These are phyloP conservation scores for Aspergillus hiratsukae DNA, from an alignment of 2,329 filamentous ascomycete genomes.

Conservation along the genomic window DNA sequence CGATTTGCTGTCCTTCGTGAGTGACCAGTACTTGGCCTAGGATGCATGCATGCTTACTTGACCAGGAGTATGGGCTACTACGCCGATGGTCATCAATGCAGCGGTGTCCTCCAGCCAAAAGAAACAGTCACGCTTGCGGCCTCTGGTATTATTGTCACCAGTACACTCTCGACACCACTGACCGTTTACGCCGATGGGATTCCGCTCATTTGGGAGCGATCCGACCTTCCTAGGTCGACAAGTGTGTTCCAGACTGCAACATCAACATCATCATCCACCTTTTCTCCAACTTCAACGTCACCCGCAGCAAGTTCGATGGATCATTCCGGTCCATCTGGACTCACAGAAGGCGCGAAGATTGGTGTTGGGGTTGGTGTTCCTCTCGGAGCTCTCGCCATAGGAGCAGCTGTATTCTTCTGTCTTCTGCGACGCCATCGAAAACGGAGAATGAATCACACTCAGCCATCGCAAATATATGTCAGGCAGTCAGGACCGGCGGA, in stretches of 20 bases:
- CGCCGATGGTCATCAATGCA: background rate
- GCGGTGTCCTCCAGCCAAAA: background rate
- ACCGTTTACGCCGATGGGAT: background rate
- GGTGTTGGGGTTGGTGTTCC: background rate
- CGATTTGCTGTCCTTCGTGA: background rate
- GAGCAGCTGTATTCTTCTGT: background rate
- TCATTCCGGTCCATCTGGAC: background rate
- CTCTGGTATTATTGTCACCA: background rate
- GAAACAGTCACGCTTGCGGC: background rate
- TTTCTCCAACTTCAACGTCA: background rate
- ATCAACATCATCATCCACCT: background rate
- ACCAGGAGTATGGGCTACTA: background rate
- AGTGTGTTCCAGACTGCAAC: background rate
- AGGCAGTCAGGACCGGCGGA: background rate
- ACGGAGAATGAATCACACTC: background rate
- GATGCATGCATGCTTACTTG: background rate
- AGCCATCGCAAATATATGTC: background rate
- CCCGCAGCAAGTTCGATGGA: background rate
- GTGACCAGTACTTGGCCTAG: background rate
- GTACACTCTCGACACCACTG: background rate
- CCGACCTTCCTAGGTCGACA: background rate
- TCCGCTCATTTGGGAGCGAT: background rate
- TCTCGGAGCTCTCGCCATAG: background rate
- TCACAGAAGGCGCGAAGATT: background rate
- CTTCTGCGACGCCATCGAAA: background rate